These are phyloP conservation scores for Claviceps sp. DNA, from an alignment of 2,329 filamentous ascomycete species.

Conservation along the genomic window DNA sequence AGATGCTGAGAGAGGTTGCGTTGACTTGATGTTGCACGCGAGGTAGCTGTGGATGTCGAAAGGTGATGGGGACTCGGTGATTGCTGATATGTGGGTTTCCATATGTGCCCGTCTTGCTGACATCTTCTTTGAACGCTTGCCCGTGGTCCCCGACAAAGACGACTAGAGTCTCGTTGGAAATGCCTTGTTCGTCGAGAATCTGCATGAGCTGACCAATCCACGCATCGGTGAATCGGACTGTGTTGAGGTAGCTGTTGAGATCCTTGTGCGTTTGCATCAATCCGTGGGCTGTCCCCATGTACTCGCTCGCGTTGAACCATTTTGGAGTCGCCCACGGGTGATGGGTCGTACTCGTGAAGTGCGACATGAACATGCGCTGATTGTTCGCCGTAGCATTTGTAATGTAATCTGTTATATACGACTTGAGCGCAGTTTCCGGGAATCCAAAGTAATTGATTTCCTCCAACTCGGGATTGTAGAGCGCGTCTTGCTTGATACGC, in stretches of 20 bases:
- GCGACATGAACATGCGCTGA: conserved; percentile 18
- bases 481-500: conserved; percentile 6
- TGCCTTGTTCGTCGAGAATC: conserved; percentile 17
- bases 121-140: conserved; percentile 19
- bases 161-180: conserved; percentile 21
- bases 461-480: not conserved
- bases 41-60: conserved; percentile 20
- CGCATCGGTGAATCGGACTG: conserved; percentile 16
- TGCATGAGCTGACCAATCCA: conserved; percentile 20
- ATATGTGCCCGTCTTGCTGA: conserved; percentile 16
- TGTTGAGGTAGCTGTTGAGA: conserved; percentile 19
- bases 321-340: conserved; percentile 17
- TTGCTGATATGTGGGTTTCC: conserved; percentile 20
- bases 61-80: conserved; percentile 19
- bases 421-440: conserved; percentile 15
- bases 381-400: conserved; percentile 13
- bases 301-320: conserved; percentile 10
- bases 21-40: conserved; percentile 14
- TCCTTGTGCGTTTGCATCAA: conserved; percentile 10
- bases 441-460: conserved; percentile 21
- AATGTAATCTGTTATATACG: conserved; percentile 18
- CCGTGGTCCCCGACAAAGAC: conserved; percentile 23
- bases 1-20: conserved; percentile 19
- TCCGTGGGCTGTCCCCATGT: conserved; percentile 9
- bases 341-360: conserved; percentile 21